Conservation (phyloP, 2,329 filamentous ascomycete species). For the Atkinsonella texensis region DNA sequence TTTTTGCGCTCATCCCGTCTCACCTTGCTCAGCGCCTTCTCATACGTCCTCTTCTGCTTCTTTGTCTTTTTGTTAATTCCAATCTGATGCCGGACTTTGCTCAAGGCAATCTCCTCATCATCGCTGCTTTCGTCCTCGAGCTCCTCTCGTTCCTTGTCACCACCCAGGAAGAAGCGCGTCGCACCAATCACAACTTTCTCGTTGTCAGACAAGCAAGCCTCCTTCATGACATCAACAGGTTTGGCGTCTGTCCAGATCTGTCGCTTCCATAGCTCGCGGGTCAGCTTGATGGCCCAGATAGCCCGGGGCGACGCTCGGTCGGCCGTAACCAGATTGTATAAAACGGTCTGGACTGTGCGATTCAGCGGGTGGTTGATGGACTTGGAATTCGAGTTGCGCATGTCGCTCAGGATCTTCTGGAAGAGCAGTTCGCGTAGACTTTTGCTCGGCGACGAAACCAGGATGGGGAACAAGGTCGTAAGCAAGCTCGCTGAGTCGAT, state of each 20-base stretch:
- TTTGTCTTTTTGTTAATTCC: constrained; percentile 95
- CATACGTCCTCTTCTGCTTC: constrained; percentile 70
- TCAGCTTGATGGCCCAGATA: constrained; percentile 92
- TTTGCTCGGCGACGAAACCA: constrained; percentile 88
- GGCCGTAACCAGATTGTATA: constrained; percentile 82
- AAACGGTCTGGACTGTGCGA: constrained; percentile 79
- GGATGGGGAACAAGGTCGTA: constrained; percentile 86
- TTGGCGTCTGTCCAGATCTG: constrained; percentile 94
- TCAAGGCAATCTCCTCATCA: constrained; percentile 68
- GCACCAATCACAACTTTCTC: constrained; percentile 85
- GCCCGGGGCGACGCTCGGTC: constrained; percentile 77
- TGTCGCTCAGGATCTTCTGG: constrained; percentile 81
- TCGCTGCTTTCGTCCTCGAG: constrained; percentile 81
- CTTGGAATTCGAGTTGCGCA: constrained; percentile 79
- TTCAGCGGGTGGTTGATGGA: constrained; percentile 86
- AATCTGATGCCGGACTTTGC: constrained; percentile 69
- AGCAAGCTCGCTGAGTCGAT: constrained; percentile 75
- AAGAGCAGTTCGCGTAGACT: constrained; percentile 71
- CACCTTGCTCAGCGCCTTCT: constrained; percentile 69
- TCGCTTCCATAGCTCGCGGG: constrained; percentile 88
- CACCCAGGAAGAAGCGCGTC: constrained; percentile 88
- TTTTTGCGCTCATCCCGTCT: constrained; percentile 82
- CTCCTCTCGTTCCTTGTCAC: constrained; percentile 91
- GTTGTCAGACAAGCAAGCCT: constrained; percentile 77
- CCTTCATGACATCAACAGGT: constrained; percentile 96